A percentile compares a stretch with the other conserved stretches of the same genome.
Conservation (phyloP, 228 moss, liverwort and hornwort genomes). For the Sphagnum fallax region DNA sequence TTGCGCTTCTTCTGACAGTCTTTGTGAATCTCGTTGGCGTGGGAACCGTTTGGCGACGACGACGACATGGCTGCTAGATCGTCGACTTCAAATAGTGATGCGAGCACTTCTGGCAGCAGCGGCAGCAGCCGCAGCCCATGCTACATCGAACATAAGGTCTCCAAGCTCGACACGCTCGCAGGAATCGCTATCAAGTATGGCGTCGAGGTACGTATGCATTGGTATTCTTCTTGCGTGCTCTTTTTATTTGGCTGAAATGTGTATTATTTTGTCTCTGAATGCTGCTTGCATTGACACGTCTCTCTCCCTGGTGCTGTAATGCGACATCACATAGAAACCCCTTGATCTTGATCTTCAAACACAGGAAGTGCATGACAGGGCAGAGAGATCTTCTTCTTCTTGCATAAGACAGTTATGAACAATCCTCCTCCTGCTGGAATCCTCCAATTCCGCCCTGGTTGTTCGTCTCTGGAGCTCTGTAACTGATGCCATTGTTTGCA, state of each 20-base stretch:
- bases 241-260: not conserved
- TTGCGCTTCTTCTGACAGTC: slow-evolving; percentile 10
- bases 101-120: slow-evolving; percentile 66
- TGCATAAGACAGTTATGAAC: slow-evolving; percentile 17
- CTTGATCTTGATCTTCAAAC: not conserved
- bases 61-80: slow-evolving; percentile 30
- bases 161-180: slow-evolving; percentile 82
- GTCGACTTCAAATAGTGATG: slow-evolving; percentile 30
- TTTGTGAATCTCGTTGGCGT: slow-evolving; percentile 18
- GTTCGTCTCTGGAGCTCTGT: too few relatives aligned
- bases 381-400: not conserved
- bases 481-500: too few relatives aligned
- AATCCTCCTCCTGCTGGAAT: slow-evolving; percentile 15
- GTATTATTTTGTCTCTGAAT: not conserved
- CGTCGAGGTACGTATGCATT: slow-evolving; percentile 56
- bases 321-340: too few relatives aligned
- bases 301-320: not conserved
- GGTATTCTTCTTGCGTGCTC: not conserved
- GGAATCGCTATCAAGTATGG: slow-evolving; percentile 98
- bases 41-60: slow-evolving; percentile 24
- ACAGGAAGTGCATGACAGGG: not conserved
- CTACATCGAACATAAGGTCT: slow-evolving; percentile 77
- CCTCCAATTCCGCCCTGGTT: too few relatives aligned
- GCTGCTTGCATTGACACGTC: too few relatives aligned
- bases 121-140: not conserved